These are phyloP conservation scores for Neophaeococcomyces aloes DNA, from an alignment of 2,329 filamentous ascomycete species.

Conservation along the genomic window DNA sequence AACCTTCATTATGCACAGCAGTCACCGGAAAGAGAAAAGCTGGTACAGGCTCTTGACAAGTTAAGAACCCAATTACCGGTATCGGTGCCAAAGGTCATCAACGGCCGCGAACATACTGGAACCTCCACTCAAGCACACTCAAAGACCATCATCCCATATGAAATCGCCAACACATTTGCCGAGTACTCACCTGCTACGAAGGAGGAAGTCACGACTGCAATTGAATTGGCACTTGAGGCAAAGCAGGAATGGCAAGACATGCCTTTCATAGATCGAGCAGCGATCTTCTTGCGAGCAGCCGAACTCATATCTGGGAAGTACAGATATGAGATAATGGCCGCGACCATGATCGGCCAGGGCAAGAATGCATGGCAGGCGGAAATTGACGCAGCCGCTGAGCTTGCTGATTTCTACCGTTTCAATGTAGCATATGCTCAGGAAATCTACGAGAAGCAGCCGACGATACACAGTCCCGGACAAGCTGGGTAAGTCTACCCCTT, in stretches of 20 bases:
- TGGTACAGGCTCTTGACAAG: conserved; percentile 25
- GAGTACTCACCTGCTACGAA: conserved; percentile 27
- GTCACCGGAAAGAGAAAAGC: conserved; percentile 27
- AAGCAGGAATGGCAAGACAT: conserved; percentile 27
- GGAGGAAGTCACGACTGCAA: conserved; percentile 26
- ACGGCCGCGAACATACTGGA: too few species aligned
- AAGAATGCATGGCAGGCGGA: conserved; percentile 33
- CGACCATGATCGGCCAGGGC: conserved; percentile 33
- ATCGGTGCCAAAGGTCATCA: conserved; percentile 21
- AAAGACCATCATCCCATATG: conserved; percentile 24
- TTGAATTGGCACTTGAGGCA: conserved; percentile 26
- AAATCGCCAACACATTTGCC: conserved; percentile 28
- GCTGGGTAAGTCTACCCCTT: conserved; percentile 11
- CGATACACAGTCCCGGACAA: conserved; percentile 19
- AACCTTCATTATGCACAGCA: conserved; percentile 21
- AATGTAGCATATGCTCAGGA: conserved; percentile 27
- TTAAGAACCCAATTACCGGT: conserved; percentile 28
- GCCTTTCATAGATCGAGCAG: conserved; percentile 28
- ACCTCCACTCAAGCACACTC: too few species aligned
- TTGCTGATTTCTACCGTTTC: conserved; percentile 31
- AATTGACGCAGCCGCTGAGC: conserved; percentile 29
- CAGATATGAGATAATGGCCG: conserved; percentile 27
- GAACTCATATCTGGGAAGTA: conserved; percentile 25
- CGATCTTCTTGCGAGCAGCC: conserved; percentile 28
- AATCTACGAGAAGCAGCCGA: conserved; percentile 30